Conservation (phyloP, 163 green algal species). For the Volvox carteri region DNA sequence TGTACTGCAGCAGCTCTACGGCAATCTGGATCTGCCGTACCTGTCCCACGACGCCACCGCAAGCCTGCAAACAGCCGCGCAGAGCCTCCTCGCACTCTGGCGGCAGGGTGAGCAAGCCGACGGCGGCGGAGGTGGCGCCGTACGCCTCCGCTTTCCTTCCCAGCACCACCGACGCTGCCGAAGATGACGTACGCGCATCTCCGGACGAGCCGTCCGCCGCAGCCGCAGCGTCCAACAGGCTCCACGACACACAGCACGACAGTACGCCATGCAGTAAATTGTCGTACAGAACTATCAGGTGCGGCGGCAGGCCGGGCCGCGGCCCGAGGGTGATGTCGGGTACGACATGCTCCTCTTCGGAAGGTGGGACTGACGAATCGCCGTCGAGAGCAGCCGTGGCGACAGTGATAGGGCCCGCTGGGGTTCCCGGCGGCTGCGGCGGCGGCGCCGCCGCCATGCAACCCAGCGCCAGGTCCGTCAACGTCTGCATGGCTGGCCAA, state of each 20-base stretch:
- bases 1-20: constrained; percentile 8
- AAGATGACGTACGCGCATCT: not conserved
- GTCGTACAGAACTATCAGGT: constrained; percentile 37
- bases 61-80: constrained; percentile 32
- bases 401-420: not conserved
- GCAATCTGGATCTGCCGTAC: not conserved
- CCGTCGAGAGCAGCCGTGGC: not conserved
- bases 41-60: constrained; percentile 42
- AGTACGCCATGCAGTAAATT: constrained; percentile 29
- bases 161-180: not conserved
- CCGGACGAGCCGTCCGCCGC: not conserved
- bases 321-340: constrained; percentile 10
- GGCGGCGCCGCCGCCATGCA: not conserved
- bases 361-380: not conserved
- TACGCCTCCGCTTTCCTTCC: not conserved
- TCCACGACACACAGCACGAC: constrained; percentile 45
- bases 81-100: constrained; percentile 10
- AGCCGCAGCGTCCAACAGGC: not conserved
- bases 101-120: constrained; percentile 22
- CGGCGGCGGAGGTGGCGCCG: not conserved
- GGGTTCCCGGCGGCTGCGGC: not conserved
- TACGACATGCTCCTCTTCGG: constrained; percentile 14
- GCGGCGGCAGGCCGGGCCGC: constrained; percentile 17
- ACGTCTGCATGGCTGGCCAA: constrained; percentile 9
- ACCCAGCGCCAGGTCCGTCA: constrained; percentile 33